A percentile compares a stretch with the other conserved stretches of the same genome.
phyloP scores from a whole-genome alignment of 768 basidiomycete genomes.

The Pleurotus salmoneostramineus region DNA sequence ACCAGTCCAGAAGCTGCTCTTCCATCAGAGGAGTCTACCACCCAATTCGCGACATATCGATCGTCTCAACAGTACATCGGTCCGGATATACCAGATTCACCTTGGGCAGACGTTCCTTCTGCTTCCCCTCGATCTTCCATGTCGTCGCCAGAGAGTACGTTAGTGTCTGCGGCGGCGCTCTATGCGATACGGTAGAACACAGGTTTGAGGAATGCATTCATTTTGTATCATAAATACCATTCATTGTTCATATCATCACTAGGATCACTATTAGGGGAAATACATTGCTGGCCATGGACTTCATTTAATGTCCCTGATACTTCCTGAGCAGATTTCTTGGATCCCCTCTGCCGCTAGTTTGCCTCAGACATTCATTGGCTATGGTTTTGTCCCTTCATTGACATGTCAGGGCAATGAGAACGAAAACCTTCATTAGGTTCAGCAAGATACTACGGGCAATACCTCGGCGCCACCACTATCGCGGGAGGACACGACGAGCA shows the following conservation, averaged over 20 bases:
- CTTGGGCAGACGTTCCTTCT: constrained; percentile 19
- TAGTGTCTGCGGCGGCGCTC: background rate
- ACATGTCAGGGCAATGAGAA: no score
- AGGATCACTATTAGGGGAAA: background rate
- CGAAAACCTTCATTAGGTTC: no score
- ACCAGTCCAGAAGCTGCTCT: constrained; percentile 14
- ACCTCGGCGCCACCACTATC: no score
- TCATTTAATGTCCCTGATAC: no score
- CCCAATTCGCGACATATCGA: constrained; percentile 3
- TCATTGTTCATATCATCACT: background rate
- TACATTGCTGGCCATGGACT: background rate
- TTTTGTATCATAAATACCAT: background rate
- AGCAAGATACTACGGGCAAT: no score
- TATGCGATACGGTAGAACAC: background rate
- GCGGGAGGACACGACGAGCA: no score
- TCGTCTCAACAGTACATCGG: constrained; percentile 1
- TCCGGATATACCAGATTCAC: constrained; percentile 12
- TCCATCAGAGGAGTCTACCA: constrained; percentile 14
- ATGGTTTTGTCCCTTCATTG: no score
- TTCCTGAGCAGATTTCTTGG: no score
- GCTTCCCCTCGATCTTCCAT: background rate
- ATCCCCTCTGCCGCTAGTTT: no score
- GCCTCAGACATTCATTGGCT: no score
- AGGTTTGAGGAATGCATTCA: background rate
- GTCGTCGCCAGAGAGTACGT: background rate